Evolutionary conservation across 352 stramenopile species (phyloP).

Genomic region (Globisporangium abappressorium): DNA sequence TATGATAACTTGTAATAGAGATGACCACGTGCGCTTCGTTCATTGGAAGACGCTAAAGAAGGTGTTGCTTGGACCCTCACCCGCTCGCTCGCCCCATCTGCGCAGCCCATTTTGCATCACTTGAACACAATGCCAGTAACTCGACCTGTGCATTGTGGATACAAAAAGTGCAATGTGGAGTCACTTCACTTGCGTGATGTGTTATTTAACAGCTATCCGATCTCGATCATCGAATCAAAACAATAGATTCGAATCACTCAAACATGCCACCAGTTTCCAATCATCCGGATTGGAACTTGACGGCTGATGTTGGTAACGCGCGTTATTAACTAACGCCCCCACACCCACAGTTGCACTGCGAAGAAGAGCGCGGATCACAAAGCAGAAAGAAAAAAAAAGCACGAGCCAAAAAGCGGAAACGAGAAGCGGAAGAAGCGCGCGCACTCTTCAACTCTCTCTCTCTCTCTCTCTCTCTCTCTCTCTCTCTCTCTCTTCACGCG

Average conservation of each 20-base stretch:
- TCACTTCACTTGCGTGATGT: not conserved
- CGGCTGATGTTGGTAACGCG: not conserved
- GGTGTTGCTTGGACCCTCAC: not conserved
- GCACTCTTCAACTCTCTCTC: not conserved
- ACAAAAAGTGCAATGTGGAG: not conserved
- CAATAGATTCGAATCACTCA: not conserved
- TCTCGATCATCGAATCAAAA: not conserved
- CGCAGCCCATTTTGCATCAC: not conserved
- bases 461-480: not conserved
- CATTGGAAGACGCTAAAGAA: not conserved
- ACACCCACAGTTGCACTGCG: not conserved
- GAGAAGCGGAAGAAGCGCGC: constrained; percentile 5
- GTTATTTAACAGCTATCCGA: not conserved
- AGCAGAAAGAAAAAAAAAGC: not conserved
- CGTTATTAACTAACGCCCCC: constrained; percentile 2
- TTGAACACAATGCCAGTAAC: too few species aligned
- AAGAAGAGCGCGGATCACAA: not conserved
- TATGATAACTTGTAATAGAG: not conserved
- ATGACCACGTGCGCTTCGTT: not conserved
- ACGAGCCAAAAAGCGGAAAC: not conserved
- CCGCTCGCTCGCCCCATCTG: not conserved
- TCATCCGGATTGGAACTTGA: not conserved
- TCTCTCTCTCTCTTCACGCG: not conserved
- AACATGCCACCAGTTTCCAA: not conserved
- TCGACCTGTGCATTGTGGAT: not conserved